Conservation (phyloP, 176 grass and related monocot genomes). For the Avena eriantha region DNA sequence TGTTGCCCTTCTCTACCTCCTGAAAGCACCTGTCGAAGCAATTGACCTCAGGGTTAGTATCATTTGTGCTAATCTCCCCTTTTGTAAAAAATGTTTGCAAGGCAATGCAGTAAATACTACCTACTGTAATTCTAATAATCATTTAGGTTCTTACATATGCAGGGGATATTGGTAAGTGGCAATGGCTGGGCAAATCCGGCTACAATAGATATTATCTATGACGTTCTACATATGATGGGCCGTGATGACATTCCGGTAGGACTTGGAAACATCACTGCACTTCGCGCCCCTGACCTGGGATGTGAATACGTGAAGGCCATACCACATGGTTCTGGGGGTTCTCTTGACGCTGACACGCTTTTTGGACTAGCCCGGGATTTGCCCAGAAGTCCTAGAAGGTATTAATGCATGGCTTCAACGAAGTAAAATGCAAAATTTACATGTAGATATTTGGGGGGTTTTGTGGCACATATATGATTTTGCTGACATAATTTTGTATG, state of each 20-base stretch:
- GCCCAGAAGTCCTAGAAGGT: conserved; percentile 76
- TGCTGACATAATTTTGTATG: not conserved
- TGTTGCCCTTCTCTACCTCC: conserved; percentile 69
- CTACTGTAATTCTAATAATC: not conserved
- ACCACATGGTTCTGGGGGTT: conserved; percentile 68
- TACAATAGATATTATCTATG: conserved; percentile 72
- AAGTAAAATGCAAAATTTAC: not conserved
- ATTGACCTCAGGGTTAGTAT: conserved; percentile 72
- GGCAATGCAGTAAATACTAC: not conserved
- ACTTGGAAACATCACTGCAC: conserved; percentile 62
- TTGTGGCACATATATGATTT: not conserved
- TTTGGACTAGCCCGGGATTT: conserved; percentile 64
- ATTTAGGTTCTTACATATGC: conserved; percentile 28
- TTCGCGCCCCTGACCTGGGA: conserved; percentile 52
- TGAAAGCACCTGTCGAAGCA: conserved; percentile 67
- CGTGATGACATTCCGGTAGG: conserved; percentile 78
- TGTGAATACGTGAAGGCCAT: conserved; percentile 66
- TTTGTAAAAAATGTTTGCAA: not conserved
- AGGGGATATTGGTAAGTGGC: conserved; percentile 73
- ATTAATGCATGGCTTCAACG: not conserved
- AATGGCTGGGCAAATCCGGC: conserved; percentile 78
- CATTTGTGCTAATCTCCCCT: not conserved
- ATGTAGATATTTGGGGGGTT: not conserved
- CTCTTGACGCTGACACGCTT: conserved; percentile 72
- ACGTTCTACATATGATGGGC: conserved; percentile 84